phyloP scores from a whole-genome alignment of 805 yeast species.

The Starmerella lactis-condensi region DNA sequence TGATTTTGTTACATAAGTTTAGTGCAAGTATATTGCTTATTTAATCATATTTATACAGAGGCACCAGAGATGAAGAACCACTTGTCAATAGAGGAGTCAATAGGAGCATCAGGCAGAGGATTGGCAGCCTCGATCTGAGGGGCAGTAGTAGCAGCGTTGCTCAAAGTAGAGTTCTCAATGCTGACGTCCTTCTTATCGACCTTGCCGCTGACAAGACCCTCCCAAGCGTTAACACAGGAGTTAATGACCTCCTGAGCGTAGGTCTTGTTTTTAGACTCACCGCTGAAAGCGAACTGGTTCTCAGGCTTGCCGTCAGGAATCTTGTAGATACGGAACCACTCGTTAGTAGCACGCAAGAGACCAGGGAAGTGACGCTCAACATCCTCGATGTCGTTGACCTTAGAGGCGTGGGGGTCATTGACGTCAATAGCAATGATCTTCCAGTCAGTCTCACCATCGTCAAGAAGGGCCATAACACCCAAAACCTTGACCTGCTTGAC shows the following conservation, averaged over 20 bases:
- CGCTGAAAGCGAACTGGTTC: conserved; percentile 92
- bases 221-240: conserved; percentile 78
- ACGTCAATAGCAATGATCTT: conserved; percentile 77
- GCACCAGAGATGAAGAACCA: conserved; percentile 81
- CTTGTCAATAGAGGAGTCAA: conserved; percentile 90
- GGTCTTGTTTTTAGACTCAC: conserved; percentile 70
- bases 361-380: conserved; percentile 84
- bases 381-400: conserved; percentile 78
- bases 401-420: conserved; percentile 73
- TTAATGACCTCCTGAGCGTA: conserved; percentile 71
- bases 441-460: conserved; percentile 98
- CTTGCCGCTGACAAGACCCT: conserved; percentile 48
- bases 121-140: conserved; percentile 47
- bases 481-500: conserved; percentile 78
- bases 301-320: conserved; percentile 95
- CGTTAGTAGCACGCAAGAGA: conserved; percentile 77
- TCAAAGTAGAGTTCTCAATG: conserved; percentile 58
- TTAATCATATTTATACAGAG: conserved; percentile 11
- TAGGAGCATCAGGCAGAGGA: conserved; percentile 71
- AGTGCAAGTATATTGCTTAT: background rate
- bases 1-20: background rate
- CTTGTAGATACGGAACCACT: conserved; percentile 97
- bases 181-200: conserved; percentile 46
- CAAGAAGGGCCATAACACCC: conserved; percentile 87
- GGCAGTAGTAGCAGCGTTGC: conserved; percentile 21